These are phyloP conservation scores for Venturia carpophila DNA, from an alignment of 2,329 filamentous ascomycete species.

Conservation along the genomic window DNA sequence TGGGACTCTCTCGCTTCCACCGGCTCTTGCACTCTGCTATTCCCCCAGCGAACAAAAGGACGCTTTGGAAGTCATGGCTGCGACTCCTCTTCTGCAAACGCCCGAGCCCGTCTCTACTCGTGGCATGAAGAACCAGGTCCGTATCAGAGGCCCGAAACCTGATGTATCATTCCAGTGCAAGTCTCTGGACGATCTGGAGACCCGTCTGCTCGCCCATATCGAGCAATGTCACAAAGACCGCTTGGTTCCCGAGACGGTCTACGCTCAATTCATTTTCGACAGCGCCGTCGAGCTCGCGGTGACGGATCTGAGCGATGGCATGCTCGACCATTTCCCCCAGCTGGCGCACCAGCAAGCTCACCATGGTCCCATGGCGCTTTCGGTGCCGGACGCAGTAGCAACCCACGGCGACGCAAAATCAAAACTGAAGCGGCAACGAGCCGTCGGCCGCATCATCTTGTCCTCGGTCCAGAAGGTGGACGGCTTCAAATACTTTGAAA, in stretches of 20 bases:
- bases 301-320: slow-evolving; percentile 10
- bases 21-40: not conserved
- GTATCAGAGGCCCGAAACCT: slow-evolving; percentile 16
- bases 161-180: slow-evolving; percentile 16
- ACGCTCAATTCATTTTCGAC: slow-evolving; percentile 18
- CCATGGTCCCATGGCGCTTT: not conserved
- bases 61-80: not conserved
- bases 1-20: not conserved
- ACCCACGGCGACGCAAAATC: slow-evolving; percentile 19
- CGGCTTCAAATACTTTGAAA: slow-evolving; percentile 30
- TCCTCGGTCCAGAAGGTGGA: slow-evolving; percentile 28
- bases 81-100: not conserved
- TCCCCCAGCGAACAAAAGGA: not conserved
- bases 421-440: slow-evolving; percentile 18
- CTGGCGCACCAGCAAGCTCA: not conserved
- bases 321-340: slow-evolving; percentile 13
- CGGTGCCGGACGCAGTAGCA: slow-evolving; percentile 19
- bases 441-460: slow-evolving; percentile 24
- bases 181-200: slow-evolving; percentile 15
- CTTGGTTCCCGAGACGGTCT: slow-evolving; percentile 14
- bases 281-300: slow-evolving; percentile 11
- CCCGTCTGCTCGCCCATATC: slow-evolving; percentile 12
- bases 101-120: slow-evolving; percentile 16
- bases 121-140: slow-evolving; percentile 18
- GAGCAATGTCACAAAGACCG: slow-evolving; percentile 10